Base-by-base conservation (phyloP, 202 grass and related monocot genomes). In the Digitaria exilis region DNA sequence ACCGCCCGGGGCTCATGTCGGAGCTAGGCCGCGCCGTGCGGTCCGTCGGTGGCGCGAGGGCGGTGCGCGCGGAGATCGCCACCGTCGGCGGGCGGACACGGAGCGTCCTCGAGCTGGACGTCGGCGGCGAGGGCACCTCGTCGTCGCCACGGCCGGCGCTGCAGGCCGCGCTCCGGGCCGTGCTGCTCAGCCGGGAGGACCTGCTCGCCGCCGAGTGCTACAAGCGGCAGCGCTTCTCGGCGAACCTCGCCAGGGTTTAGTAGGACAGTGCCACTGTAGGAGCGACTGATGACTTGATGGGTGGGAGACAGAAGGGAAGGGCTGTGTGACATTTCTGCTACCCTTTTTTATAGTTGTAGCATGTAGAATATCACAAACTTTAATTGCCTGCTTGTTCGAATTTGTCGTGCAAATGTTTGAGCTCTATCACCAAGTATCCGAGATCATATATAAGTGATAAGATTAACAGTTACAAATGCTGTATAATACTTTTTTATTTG, bases 1-100 rank as follows among this genome's bases (percentile, higher is more conserved):
- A 98, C 83, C 89, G 93, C n/a, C 92, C 91, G 6, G 93, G 89
- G 0, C 76, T 99, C 69, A 96, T 99, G 96, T 85, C 89, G 12
- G 96, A 99, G 83, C 87, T 99, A 60, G 85, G 79, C 21, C 74
- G 85, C 65, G 96, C 96, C 46, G 89, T 92, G 69, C 85, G 85
- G 58, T 96, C 96, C 5, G 96, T 89, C 11, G 66, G n/a, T n/a
- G n/a, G 91, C 62, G 93, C 93, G 21, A 80, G 78, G 84, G 91
- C 96, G 24, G 93, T 99, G 4, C 89, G 91, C 12, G 96, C 86
- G 0, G 93, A 99, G 93, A 96, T 96, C 41, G 88, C 91, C 31
- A 96, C 96, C 30, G 84, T 99, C 14, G 96, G 85, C 2, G 93
- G 96, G 6, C 81, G 96, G 45, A 96, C 87, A 0, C 74, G 87